A percentile compares a stretch with the other conserved stretches of the same genome.
Conservation (phyloP, 2,329 filamentous ascomycete species). For the Tolypocladium pustulatum region DNA sequence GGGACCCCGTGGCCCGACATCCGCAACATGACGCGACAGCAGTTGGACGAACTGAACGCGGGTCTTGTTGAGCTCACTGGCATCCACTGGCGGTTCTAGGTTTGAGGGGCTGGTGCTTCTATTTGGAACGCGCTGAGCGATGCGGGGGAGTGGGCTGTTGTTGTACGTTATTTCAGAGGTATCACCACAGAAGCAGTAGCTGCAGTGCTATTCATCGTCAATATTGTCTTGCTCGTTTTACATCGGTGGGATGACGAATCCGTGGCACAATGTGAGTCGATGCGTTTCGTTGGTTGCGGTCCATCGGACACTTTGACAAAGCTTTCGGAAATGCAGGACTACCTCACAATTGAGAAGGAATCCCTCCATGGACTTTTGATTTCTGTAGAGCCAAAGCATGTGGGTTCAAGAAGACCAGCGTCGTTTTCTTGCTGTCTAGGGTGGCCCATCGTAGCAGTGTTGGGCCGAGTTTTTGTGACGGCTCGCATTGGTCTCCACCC, state of each 20-base stretch:
- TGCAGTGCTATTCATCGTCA: neutral
- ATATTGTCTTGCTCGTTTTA: neutral
- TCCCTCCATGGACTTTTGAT: too few relatives aligned
- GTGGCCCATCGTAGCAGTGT: too few relatives aligned
- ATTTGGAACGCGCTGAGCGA: neutral
- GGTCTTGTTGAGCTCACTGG: neutral
- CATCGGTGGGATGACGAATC: neutral
- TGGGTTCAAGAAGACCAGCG: too few relatives aligned
- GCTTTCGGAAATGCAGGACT: too few relatives aligned
- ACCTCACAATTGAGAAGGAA: too few relatives aligned
- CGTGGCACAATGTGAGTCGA: neutral
- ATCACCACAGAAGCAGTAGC: neutral
- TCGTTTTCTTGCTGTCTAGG: too few relatives aligned
- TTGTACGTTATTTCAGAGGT: neutral
- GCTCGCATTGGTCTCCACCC: neutral
- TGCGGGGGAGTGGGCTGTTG: neutral
- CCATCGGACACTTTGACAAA: too few relatives aligned
- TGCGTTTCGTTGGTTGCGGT: neutral
- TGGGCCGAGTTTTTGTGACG: neutral
- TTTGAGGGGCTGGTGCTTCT: neutral
- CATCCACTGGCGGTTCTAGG: neutral
- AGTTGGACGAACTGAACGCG: neutral
- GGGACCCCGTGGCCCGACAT: neutral
- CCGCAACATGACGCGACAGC: neutral
- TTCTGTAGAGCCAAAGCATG: too few relatives aligned